Evolutionary conservation across 129 eudicot species (phyloP).

Genomic region (Solidago caesia): DNA sequence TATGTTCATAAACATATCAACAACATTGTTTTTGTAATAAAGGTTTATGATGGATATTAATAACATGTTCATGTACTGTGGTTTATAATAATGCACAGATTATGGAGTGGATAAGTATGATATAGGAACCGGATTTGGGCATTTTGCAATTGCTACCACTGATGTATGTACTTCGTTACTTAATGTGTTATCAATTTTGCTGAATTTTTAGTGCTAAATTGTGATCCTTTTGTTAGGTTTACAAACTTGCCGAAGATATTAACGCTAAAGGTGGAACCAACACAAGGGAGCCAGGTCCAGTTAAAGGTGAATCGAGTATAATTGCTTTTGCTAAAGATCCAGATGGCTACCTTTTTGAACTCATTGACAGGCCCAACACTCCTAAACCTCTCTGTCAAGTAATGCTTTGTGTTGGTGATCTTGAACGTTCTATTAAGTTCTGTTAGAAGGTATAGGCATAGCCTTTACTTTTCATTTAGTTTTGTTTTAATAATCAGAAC

Average conservation of each 20-base stretch:
- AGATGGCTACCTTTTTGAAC: slow-evolving; percentile 90
- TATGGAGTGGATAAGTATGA: slow-evolving; percentile 93
- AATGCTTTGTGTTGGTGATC: slow-evolving; percentile 99
- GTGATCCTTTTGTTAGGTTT: slow-evolving; percentile 39
- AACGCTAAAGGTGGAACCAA: slow-evolving; percentile 80
- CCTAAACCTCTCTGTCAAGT: slow-evolving; percentile 98
- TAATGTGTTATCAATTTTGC: background rate
- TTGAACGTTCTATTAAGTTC: slow-evolving; percentile 85
- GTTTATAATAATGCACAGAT: slow-evolving; percentile 40
- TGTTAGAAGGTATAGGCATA: slow-evolving; percentile 61
- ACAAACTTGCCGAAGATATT: slow-evolving; percentile 62
- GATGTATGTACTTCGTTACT: slow-evolving; percentile 54
- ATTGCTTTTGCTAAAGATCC: slow-evolving; percentile 98
- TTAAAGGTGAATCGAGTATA: slow-evolving; percentile 71
- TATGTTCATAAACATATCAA: slow-evolving; percentile 38
- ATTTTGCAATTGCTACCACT: slow-evolving; percentile 81
- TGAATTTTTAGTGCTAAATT: slow-evolving; percentile 11
- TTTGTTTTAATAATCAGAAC: background rate
- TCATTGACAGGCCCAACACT: slow-evolving; percentile 69
- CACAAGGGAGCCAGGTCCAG: slow-evolving; percentile 88
- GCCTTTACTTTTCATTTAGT: background rate
- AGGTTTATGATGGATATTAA: background rate
- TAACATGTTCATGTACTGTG: slow-evolving; percentile 1
- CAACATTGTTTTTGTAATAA: background rate
- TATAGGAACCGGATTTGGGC: slow-evolving; percentile 97